Percentiles rank a stretch among this genome's conserved stretches.
Evolutionary conservation across 2,329 filamentous ascomycete species (phyloP).

Genomic region (Phaeosphaeriaceae sp.): DNA sequence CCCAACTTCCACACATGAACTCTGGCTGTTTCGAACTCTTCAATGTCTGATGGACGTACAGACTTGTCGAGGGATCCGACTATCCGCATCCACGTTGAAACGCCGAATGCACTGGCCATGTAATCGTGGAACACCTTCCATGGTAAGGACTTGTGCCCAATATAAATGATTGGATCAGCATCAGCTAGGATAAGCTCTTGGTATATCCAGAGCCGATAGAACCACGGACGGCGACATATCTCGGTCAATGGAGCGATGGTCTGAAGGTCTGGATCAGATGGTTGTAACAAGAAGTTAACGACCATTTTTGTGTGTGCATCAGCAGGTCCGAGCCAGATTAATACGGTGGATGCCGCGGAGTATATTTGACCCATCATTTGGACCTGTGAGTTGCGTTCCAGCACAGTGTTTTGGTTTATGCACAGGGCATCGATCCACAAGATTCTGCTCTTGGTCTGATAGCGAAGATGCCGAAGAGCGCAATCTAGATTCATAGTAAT

Average conservation of each 20-base stretch:
- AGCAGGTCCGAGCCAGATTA: background rate
- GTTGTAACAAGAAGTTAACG: background rate
- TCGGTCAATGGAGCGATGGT: background rate
- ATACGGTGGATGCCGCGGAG: background rate
- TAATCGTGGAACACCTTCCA: background rate
- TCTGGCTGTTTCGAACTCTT: too few species aligned
- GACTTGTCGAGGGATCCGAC: too few species aligned
- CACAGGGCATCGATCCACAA: background rate
- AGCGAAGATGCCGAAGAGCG: background rate
- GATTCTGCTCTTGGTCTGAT: background rate
- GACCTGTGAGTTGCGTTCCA: background rate
- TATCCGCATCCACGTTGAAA: background rate
- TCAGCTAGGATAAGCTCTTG: background rate
- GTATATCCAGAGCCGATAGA: background rate
- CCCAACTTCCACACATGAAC: background rate
- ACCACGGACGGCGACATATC: background rate
- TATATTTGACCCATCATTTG: background rate
- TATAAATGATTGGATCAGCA: background rate
- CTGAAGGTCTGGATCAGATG: background rate
- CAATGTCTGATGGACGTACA: too few species aligned
- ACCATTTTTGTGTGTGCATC: background rate
- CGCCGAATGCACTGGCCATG: background rate
- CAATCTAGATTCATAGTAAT: background rate
- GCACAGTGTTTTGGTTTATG: background rate
- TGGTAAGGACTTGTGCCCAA: background rate